These are phyloP conservation scores for Macrolepiota albuminosa DNA, from an alignment of 768 basidiomycete species.

Conservation along the genomic window DNA sequence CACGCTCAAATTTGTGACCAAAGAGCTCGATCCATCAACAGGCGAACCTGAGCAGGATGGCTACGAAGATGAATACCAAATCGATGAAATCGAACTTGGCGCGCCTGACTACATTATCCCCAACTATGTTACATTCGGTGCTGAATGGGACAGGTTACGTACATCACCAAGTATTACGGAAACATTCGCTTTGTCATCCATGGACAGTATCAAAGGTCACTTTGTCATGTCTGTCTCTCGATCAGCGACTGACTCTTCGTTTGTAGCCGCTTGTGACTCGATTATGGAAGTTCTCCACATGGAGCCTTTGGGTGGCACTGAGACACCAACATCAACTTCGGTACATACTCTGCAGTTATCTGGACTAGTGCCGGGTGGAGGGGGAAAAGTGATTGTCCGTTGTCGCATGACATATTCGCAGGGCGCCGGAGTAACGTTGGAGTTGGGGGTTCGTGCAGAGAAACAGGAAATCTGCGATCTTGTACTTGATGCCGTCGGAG, in stretches of 20 bases:
- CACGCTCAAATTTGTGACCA: slow-evolving; percentile 91
- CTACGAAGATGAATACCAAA: slow-evolving; percentile 98
- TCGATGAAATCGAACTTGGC: slow-evolving; percentile 92
- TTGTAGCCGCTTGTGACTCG: slow-evolving; percentile 88
- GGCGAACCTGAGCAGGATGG: slow-evolving; percentile 97
- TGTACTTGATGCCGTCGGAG: slow-evolving; percentile 86
- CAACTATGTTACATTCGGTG: slow-evolving; percentile 86
- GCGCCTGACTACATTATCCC: slow-evolving; percentile 95
- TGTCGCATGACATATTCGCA: slow-evolving; percentile 93
- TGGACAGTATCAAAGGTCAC: slow-evolving; percentile 93
- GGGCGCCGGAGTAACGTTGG: slow-evolving; percentile 89
- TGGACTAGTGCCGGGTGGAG: slow-evolving; percentile 86
- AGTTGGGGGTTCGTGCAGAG: slow-evolving; percentile 89
- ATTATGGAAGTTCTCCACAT: slow-evolving; percentile 95
- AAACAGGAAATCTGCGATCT: slow-evolving; percentile 81
- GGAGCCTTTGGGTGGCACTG: slow-evolving; percentile 93
- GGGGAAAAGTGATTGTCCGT: slow-evolving; percentile 92
- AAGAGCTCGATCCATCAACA: slow-evolving; percentile 93
- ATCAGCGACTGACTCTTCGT: slow-evolving; percentile 10
- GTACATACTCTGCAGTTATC: slow-evolving; percentile 95
- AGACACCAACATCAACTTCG: slow-evolving; percentile 72
- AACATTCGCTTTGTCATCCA: slow-evolving; percentile 87
- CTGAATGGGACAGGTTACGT: slow-evolving; percentile 93
- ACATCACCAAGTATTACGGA: slow-evolving; percentile 78
- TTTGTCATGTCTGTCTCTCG: slow-evolving; percentile 4